A percentile compares a stretch with the other conserved stretches of the same genome.
phyloP scores from a whole-genome alignment of 805 yeast species.

The Zygosaccharomyces rouxii region DNA sequence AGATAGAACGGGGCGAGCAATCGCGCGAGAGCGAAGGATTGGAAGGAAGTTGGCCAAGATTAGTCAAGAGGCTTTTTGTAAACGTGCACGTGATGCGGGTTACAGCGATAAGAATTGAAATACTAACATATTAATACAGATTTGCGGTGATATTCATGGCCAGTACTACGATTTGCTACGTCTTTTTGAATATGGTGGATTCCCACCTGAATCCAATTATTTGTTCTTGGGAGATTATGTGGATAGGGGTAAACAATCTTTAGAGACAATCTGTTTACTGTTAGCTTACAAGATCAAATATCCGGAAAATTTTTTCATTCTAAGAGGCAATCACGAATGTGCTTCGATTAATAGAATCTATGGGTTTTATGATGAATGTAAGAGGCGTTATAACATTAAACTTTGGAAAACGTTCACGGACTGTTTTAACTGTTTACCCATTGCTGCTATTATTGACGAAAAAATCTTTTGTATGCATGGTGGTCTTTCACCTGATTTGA shows the following conservation, averaged over 20 bases:
- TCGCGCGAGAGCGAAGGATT: background rate
- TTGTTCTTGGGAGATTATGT: conserved; percentile 95
- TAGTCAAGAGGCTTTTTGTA: background rate
- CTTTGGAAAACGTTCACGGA: conserved; percentile 98
- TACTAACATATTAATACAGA: conserved; percentile 34
- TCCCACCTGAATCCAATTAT: conserved; percentile 98
- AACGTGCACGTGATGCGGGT: background rate
- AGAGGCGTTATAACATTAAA: conserved; percentile 95
- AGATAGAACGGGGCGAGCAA: background rate
- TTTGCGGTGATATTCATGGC: conserved; percentile 98
- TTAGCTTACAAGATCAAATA: conserved; percentile 96
- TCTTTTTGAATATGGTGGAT: conserved; percentile 96
- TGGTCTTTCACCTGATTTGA: conserved; percentile 94
- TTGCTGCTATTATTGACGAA: conserved; percentile 97
- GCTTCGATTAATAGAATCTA: conserved; percentile 97
- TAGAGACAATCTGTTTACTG: conserved; percentile 90
- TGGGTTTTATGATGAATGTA: conserved; percentile 98
- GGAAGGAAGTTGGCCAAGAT: background rate
- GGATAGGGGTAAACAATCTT: conserved; percentile 96
- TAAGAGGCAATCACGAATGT: conserved; percentile 98
- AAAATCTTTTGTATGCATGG: conserved; percentile 99
- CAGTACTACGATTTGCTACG: conserved; percentile 95
- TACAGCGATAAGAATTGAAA: background rate
- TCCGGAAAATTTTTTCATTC: conserved; percentile 94
- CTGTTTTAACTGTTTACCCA: conserved; percentile 96